Evolutionary conservation across 768 basidiomycete species (phyloP), one percentile per base, ranked within the genome.

Genomic region (Lactarius pseudohatsudake): DNA sequence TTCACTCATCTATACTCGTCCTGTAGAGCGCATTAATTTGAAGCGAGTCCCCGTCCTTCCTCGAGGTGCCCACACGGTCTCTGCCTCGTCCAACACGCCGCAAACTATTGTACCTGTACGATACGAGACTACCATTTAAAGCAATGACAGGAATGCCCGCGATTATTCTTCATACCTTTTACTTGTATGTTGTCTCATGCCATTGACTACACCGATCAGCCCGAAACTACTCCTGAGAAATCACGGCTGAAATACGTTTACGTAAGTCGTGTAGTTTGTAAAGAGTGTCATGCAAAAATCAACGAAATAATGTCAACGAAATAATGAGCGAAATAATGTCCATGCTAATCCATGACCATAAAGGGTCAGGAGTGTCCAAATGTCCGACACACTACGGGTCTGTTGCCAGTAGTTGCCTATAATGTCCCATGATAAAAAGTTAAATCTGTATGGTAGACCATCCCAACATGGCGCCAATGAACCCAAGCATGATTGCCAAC

Each of bases 111-210:
- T 84, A 71, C 94, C 96, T 72, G 83, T 95, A 73, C 87, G 86
- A 72, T 98, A 98, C 86, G 96, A 96, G 88, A 97, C 94, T 72
- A 94, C 89, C 73, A 96, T 97, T 80, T 97, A 87, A 88, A 64
- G 32, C 32, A n/a, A 30, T 28, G 26, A 64, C 7, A 8, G 26
- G 26, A 15, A 18, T 16, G 16, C 34, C 26, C 32, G n/a, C 32
- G 30, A 10, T 34, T 34, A 34, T 54, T 55, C 43, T 57, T 22
- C 61, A 65, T 50, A 54, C 38, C 28, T 43, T 53, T 47, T 32
- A 58, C 45, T 47, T 57, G 62, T 62, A 57, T 45, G 41, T 54
- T 65, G 41, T 64, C 26, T 40, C 59, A 58, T 65, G 61, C 30
- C 57, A 32, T 67, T 45, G 36, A 54, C 38, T 34, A 34, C 34